Evolutionary conservation across 768 basidiomycete genomes (phyloP), one percentile per base, ranked within the genome.

Genomic region (Exidia glandulosa): DNA sequence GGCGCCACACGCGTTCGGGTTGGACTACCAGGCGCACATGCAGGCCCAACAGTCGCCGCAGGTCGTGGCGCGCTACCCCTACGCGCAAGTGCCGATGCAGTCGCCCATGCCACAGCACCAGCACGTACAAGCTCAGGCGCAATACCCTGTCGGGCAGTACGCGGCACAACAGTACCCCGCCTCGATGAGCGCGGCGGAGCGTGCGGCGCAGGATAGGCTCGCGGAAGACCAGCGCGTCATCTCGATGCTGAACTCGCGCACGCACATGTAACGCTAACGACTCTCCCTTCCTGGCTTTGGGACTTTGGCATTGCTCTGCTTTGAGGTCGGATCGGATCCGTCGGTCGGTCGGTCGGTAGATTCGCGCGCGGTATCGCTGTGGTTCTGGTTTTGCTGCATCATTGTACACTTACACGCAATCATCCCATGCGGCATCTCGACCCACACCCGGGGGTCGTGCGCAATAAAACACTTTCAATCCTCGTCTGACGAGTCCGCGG

Each of bases 141-240:
- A 54, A 14, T 14, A 23, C 25, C 19, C 14, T 12, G 7, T 25
- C 16, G 27, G 25, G 12, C 50, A 27, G 50, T 27, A 31, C 50
- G 50, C 47, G 6, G 25, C 47, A n/a, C 9, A 23, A 14, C 50
- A 76, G 50, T 66, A 70, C 45, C 19, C 19, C 71, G 74, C 29
- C 70, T 77, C 16, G 70, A 73, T 23, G 58, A 66, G 19, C 65
- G 71, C 64, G 58, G 67, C 50, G 63, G 68, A 62, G 58, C 67
- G 59, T 36, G 65, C 47, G 65, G 68, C 50, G 63, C 70, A 56
- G 71, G 67, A 63, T 59, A 63, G 65, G 61, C 67, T 76, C 62
- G 72, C 82, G 48, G 82, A 85, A 70, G 83, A 84, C 66, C 78
- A 84, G 66, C 76, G 83, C 31, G 73, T 85, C 60, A 83, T 84